Evolutionary conservation across 106 monocot species (phyloP).

Genomic region (Apostasia ramifera): DNA sequence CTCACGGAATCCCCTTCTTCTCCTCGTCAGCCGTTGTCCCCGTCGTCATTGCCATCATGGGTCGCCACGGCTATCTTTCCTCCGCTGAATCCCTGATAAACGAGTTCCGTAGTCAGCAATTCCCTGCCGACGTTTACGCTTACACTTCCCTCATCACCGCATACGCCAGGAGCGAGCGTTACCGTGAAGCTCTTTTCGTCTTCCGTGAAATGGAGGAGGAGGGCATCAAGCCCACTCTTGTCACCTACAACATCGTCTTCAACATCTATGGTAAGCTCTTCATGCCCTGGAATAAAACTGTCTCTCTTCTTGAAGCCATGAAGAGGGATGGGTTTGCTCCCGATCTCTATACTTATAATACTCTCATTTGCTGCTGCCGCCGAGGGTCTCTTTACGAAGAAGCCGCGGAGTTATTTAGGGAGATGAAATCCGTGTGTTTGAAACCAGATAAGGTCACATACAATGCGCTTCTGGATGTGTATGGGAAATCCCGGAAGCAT

Average conservation of each 20-base stretch:
- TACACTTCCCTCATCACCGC: conserved; percentile 75
- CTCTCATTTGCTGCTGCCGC: conserved; percentile 85
- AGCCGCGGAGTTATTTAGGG: conserved; percentile 51
- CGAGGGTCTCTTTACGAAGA: conserved; percentile 58
- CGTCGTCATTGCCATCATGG: conserved; percentile 49
- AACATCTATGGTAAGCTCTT: conserved; percentile 64
- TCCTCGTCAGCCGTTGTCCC: conserved; percentile 40
- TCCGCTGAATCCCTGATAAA: conserved; percentile 36
- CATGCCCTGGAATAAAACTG: conserved; percentile 64
- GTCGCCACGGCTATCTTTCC: conserved; percentile 34
- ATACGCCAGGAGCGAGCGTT: conserved; percentile 38
- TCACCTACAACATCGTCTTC: conserved; percentile 91
- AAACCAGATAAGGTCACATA: conserved; percentile 85
- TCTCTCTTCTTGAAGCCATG: conserved; percentile 52
- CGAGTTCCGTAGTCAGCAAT: conserved; percentile 15
- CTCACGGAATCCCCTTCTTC: conserved; percentile 25
- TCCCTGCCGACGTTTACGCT: conserved; percentile 48
- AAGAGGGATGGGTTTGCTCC: conserved; percentile 56
- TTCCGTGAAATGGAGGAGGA: conserved; percentile 54
- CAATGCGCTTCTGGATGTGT: conserved; percentile 84
- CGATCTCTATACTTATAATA: conserved; percentile 88
- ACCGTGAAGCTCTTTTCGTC: conserved; percentile 53
- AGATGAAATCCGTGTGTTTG: conserved; percentile 73
- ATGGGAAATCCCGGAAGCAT: conserved; percentile 78
- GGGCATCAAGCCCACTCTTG: conserved; percentile 51